Conservation (phyloP, 2,329 filamentous ascomycete genomes). For the Aspergillus sp. region DNA sequence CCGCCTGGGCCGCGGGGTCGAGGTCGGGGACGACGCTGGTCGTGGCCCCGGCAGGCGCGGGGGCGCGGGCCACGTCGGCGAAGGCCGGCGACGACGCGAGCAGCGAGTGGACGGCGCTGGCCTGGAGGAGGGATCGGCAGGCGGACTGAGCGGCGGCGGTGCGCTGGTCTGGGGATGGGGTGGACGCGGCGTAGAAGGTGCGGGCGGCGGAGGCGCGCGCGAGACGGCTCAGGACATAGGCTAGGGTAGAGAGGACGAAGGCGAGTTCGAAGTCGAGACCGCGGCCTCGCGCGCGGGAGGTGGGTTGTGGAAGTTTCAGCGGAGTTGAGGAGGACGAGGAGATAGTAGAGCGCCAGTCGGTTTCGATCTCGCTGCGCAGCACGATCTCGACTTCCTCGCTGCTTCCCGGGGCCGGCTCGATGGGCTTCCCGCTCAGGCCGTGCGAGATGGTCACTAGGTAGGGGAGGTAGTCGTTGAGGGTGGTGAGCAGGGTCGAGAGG, state of each 20-base stretch:
- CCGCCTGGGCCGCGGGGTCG: slow-evolving; percentile 32
- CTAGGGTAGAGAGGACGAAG: slow-evolving; percentile 69
- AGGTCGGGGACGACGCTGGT: slow-evolving; percentile 43
- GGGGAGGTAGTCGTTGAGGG: slow-evolving; percentile 68
- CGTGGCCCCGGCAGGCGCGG: slow-evolving; percentile 14
- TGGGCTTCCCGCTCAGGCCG: slow-evolving; percentile 51
- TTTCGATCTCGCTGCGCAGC: slow-evolving; percentile 57
- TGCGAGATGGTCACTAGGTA: slow-evolving; percentile 71
- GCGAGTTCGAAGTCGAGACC: slow-evolving; percentile 75
- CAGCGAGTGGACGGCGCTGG: slow-evolving; percentile 68
- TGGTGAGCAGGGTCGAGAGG: slow-evolving; percentile 59
- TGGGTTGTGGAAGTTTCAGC: slow-evolving; percentile 38
- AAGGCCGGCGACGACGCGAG: slow-evolving; percentile 48
- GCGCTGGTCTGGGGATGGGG: slow-evolving; percentile 58
- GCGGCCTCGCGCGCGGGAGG: slow-evolving; percentile 58
- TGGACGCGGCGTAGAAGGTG: slow-evolving; percentile 55
- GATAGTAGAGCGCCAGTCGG: slow-evolving; percentile 75
- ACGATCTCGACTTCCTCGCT: slow-evolving; percentile 59
- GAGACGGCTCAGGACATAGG: slow-evolving; percentile 61
- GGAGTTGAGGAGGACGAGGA: slow-evolving; percentile 44
- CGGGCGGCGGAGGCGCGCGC: slow-evolving; percentile 64
- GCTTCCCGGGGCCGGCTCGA: slow-evolving; percentile 22
- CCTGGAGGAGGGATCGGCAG: slow-evolving; percentile 67
- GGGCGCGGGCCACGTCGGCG: slow-evolving; percentile 18
- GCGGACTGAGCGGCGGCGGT: slow-evolving; percentile 61